These are phyloP conservation scores for Phytophthora pini DNA, from an alignment of 352 stramenopile species.

Conservation along the genomic window DNA sequence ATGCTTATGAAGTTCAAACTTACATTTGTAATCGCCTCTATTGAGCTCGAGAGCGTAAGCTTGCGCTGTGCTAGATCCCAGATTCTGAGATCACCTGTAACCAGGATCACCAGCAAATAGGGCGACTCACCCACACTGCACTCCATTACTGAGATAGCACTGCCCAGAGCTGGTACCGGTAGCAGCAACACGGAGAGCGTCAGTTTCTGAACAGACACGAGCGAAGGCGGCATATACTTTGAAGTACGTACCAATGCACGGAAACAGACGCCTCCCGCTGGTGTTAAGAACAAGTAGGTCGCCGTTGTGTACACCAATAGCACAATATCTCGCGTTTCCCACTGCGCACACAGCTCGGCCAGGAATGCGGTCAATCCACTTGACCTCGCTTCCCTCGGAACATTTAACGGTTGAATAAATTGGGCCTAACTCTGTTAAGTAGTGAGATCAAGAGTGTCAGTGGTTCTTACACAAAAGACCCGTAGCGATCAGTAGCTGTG, in stretches of 20 bases:
- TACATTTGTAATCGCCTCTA: slow-evolving; percentile 71
- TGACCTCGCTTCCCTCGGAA: slow-evolving; percentile 50
- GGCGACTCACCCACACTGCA: slow-evolving; percentile 67
- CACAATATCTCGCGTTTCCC: slow-evolving; percentile 74
- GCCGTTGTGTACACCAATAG: slow-evolving; percentile 65
- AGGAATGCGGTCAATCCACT: slow-evolving; percentile 85
- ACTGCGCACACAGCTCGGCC: slow-evolving; percentile 59
- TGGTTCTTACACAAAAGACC: neutral
- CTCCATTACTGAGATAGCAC: slow-evolving; percentile 69
- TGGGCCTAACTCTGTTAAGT: slow-evolving; percentile 52
- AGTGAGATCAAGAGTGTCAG: slow-evolving; percentile 8
- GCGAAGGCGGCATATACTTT: slow-evolving; percentile 3
- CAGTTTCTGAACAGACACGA: neutral
- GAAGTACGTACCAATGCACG: slow-evolving; percentile 66
- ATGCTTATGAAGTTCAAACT: slow-evolving; percentile 11
- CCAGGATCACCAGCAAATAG: slow-evolving; percentile 79
- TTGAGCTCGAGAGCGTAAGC: slow-evolving; percentile 59
- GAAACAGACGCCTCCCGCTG: slow-evolving; percentile 76
- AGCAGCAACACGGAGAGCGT: slow-evolving; percentile 6
- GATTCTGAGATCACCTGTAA: slow-evolving; percentile 69
- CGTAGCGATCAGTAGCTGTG: slow-evolving; percentile 2
- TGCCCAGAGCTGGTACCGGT: slow-evolving; percentile 69
- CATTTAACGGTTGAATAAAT: slow-evolving; percentile 82
- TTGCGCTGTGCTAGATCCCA: slow-evolving; percentile 69
- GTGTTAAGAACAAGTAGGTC: slow-evolving; percentile 73